Base-by-base conservation (phyloP, 495 filamentous ascomycete genomes). In the Chaetomium tenue region DNA sequence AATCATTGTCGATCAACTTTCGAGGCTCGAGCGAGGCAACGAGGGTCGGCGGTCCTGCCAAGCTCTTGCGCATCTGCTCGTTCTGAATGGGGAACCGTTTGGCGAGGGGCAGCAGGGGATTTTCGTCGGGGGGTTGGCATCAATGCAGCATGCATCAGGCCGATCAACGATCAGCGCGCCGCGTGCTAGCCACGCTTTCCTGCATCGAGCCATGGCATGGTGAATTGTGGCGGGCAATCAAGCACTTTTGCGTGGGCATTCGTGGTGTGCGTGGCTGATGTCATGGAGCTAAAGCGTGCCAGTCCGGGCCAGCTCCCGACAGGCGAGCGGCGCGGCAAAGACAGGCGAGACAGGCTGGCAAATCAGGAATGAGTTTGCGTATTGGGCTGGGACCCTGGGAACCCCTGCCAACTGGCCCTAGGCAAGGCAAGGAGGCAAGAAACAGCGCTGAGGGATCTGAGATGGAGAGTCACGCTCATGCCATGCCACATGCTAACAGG, bases 41-140 rank as follows among this genome's bases (percentile, higher is more conserved):
- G 13, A 44, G 40, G 57, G 25, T 9, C 7, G 8, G 44, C 57
- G 18, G 26, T 28, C 48, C 22, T 25, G 53, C 47, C 53, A 28
- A 50, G 51, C 18, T 28, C 25, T 8, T 40, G 16, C n/a, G 28
- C 44, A 28, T 33, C 57, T n/a, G n/a, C n/a, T 55, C 44, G 4
- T 48, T 12, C 42, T 50, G 39, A 28, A 60, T 60, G 15, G 16
- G 58, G 58, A 60, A 50, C 58, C 58, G 42, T 60, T 60, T 60
- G 58, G 58, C 58, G 58, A 60, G 5, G 39, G 37, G 44, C 26
- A 44, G 55, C 58, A 60, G 58, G 58, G 58, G 25, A 50, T 8
- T 50, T 37, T 48, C 53, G 53, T n/a, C 20, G 18, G 53, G 53
- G 53, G 53, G 33, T 37, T 37, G 33, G 22, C 37, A 37, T 11